Conservation (phyloP, 805 yeast species). For the Myxozyma lipomycoides region DNA sequence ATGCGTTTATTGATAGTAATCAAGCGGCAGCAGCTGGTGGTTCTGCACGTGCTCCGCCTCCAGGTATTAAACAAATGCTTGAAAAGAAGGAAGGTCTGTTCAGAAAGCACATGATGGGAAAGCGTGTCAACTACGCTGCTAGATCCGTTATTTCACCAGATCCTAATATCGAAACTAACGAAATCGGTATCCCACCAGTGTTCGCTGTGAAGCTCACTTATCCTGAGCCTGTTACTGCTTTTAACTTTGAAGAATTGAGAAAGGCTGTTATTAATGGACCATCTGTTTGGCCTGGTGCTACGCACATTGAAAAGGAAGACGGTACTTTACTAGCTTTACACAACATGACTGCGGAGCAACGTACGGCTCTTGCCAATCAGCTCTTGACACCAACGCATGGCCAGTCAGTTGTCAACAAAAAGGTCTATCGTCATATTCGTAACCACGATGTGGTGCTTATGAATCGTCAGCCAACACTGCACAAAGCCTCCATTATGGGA, state of each 20-base stretch:
- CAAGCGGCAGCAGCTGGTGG: slow-evolving; percentile 73
- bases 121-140: slow-evolving; percentile 98
- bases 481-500: slow-evolving; percentile 99
- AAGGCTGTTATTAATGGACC: slow-evolving; percentile 98
- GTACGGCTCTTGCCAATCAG: slow-evolving; percentile 93
- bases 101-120: slow-evolving; percentile 99
- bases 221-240: slow-evolving; percentile 95
- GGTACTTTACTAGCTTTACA: slow-evolving; percentile 76
- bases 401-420: slow-evolving; percentile 59
- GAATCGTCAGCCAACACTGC: slow-evolving; percentile 99
- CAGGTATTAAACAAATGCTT: slow-evolving; percentile 95
- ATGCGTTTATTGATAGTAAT: slow-evolving; percentile 86
- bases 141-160: slow-evolving; percentile 99
- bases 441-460: slow-evolving; percentile 93
- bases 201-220: slow-evolving; percentile 93
- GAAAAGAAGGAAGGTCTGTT: slow-evolving; percentile 98
- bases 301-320: slow-evolving; percentile 92
- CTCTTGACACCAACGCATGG: slow-evolving; percentile 66
- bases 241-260: slow-evolving; percentile 84
- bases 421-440: slow-evolving; percentile 89
- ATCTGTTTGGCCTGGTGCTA: slow-evolving; percentile 98
- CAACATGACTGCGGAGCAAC: slow-evolving; percentile 88
- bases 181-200: slow-evolving; percentile 98
- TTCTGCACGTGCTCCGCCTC: slow-evolving; percentile 63
- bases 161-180: slow-evolving; percentile 95